These are phyloP conservation scores for Tricholoma bakamatsutake DNA, from an alignment of 768 basidiomycete genomes.

Conservation along the genomic window DNA sequence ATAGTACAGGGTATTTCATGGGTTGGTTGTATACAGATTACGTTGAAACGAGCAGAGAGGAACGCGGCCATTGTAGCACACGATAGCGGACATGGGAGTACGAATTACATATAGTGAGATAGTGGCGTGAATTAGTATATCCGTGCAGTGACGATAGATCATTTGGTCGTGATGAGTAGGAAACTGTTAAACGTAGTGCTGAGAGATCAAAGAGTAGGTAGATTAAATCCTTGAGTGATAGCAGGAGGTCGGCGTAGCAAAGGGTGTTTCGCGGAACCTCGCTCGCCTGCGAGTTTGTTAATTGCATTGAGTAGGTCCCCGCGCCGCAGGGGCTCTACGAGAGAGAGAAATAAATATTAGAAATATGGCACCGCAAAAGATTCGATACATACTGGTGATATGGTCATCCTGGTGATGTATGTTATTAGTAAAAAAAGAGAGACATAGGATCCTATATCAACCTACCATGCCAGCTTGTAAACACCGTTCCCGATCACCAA, in stretches of 20 bases:
- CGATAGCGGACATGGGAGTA: no score
- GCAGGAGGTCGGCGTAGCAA: slow-evolving; percentile 15
- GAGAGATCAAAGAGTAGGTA: not conserved
- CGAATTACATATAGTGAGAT: no score
- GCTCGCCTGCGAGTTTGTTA: slow-evolving; percentile 71
- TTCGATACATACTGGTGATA: slow-evolving; percentile 59
- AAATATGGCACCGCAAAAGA: not conserved
- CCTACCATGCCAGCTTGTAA: slow-evolving; percentile 43
- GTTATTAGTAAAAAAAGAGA: not conserved
- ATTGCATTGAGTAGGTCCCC: slow-evolving; percentile 79
- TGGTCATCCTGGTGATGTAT: slow-evolving; percentile 50
- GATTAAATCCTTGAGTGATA: not conserved
- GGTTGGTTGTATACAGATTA: no score
- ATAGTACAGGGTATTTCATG: no score
- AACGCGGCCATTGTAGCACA: no score
- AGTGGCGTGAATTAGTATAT: no score
- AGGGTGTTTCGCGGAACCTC: slow-evolving; percentile 34
- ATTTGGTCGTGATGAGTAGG: no score
- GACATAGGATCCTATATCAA: not conserved
- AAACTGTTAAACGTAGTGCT: no score
- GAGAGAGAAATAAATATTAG: slow-evolving; percentile 7
- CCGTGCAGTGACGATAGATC: no score
- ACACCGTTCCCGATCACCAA: slow-evolving; percentile 57
- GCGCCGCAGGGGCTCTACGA: slow-evolving; percentile 70
- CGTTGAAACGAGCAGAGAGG: no score